Evolutionary conservation across 2,329 filamentous ascomycete genomes (phyloP), one percentile per base, ranked within the genome.

Genomic region (Ophiocordyceps camponoti-leonardi): DNA sequence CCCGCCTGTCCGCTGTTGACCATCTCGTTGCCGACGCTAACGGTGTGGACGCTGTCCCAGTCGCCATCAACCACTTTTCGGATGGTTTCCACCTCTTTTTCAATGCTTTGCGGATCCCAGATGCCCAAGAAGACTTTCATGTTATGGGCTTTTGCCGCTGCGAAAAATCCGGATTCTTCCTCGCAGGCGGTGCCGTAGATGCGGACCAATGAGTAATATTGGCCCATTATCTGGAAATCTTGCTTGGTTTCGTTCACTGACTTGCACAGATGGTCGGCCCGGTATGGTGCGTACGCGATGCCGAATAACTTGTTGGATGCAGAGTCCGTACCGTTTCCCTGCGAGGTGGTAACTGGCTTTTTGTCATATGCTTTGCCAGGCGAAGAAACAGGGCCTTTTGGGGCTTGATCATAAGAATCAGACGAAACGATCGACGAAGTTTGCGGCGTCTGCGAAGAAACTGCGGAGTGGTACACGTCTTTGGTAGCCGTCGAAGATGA

Each of bases 21-120:
- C 31, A 82, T 68, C 61, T 94, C 86, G 58, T 94, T 94, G 49
- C 86, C 86, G 40, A 94, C 72, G 46, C 76, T 75, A 55, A 94
- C 71, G 2, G 83, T 82, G 56, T 83, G 71, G 49, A 93, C 72
- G 14, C 67, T 58, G 43, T 66, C 67, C 84, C 84, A 94, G 60
- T 84, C 74, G 28, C 71, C 68, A 6, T 66, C 51, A 40, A 83
- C 68, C 14, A 72, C 77, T 5, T 67, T 58, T 46, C 78, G 72
- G 49, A 93, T 77, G 28, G 64, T 67, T 11, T 69, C 52, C n/a
- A 84, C 67, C 48, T 84, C 77, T 1, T 63, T 50, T 14, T 67
- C 60, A 16, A 83, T 67, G 8, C 70, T 59, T 40, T 64, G 61
- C 47, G 85, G 70, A 51, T 84, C 68, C 61, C 74, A 90, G 48